phyloP scores from a whole-genome alignment of 2,329 filamentous ascomycete species.

The Neofusicoccum sp. region DNA sequence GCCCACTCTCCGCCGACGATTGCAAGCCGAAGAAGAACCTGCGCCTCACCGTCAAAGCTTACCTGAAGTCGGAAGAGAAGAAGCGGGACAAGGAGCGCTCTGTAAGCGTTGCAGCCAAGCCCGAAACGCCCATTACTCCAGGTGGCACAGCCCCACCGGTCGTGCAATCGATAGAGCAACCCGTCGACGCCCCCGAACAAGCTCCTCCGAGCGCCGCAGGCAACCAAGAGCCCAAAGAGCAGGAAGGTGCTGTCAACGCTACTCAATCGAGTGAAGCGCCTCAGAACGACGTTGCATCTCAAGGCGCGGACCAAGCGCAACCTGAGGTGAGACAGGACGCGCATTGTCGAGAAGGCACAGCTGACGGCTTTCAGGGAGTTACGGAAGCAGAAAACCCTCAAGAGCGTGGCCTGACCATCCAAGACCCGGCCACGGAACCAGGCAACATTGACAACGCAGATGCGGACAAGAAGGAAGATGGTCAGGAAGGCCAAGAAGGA shows the following conservation, averaged over 20 bases:
- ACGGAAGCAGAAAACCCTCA: neutral
- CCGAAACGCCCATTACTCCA: slow-evolving; percentile 14
- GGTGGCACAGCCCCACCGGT: neutral
- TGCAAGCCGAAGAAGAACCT: slow-evolving; percentile 88
- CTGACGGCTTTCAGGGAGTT: neutral
- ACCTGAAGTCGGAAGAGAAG: slow-evolving; percentile 87
- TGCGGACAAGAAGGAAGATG: slow-evolving; percentile 25
- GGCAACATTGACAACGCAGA: slow-evolving; percentile 11
- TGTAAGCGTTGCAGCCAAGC: slow-evolving; percentile 18
- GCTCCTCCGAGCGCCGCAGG: neutral
- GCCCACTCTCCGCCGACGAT: slow-evolving; percentile 80
- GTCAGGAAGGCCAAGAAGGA: slow-evolving; percentile 24
- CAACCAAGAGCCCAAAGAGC: neutral
- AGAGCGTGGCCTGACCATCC: neutral
- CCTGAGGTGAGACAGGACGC: neutral
- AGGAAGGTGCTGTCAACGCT: neutral
- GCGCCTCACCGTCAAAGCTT: slow-evolving; percentile 90
- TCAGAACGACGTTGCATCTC: neutral
- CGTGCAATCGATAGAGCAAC: slow-evolving; percentile 20
- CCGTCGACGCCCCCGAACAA: slow-evolving; percentile 1
- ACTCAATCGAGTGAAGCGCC: neutral
- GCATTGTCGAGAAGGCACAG: neutral
- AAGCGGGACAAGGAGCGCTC: slow-evolving; percentile 66
- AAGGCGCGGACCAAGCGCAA: neutral
- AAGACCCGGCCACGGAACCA: slow-evolving; percentile 6